phyloP scores from a whole-genome alignment of 225 moss, liverwort and hornwort genomes.

The Bryum argenteum region DNA sequence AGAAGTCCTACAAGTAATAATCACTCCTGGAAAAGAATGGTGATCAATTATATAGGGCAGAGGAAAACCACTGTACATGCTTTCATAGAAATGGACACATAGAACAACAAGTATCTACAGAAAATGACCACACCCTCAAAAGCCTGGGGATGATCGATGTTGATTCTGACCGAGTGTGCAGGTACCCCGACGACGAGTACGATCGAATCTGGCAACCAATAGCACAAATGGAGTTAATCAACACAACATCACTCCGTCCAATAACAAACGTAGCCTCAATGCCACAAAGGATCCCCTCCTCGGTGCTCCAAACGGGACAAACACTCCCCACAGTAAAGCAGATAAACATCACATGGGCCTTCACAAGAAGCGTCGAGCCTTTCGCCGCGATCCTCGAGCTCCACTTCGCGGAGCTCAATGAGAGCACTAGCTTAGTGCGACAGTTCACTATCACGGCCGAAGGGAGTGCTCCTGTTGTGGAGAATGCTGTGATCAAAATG shows the following conservation, averaged over 20 bases:
- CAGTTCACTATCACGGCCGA: neutral
- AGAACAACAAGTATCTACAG: too few relatives aligned
- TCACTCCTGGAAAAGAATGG: too few relatives aligned
- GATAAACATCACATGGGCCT: neutral
- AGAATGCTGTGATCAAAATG: neutral
- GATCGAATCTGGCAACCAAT: constrained; percentile 44
- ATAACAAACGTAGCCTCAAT: neutral
- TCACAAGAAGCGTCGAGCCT: neutral
- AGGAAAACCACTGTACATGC: too few relatives aligned
- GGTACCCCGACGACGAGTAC: constrained; percentile 47
- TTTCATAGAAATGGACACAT: too few relatives aligned
- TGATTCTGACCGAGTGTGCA: too few relatives aligned
- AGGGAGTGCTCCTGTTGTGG: neutral
- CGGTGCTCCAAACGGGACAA: constrained; percentile 37
- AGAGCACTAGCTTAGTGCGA: neutral
- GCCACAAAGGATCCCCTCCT: constrained; percentile 6
- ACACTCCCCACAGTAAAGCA: neutral
- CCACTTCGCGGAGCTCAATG: constrained; percentile 9
- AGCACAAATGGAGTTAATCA: neutral
- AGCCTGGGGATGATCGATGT: too few relatives aligned
- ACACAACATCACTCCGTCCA: neutral
- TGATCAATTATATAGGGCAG: too few relatives aligned
- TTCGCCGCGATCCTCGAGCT: neutral
- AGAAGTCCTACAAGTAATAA: too few relatives aligned
- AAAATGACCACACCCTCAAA: too few relatives aligned